Base-by-base conservation (phyloP, 2,329 filamentous ascomycete genomes). In the Arthroderma sp. region DNA sequence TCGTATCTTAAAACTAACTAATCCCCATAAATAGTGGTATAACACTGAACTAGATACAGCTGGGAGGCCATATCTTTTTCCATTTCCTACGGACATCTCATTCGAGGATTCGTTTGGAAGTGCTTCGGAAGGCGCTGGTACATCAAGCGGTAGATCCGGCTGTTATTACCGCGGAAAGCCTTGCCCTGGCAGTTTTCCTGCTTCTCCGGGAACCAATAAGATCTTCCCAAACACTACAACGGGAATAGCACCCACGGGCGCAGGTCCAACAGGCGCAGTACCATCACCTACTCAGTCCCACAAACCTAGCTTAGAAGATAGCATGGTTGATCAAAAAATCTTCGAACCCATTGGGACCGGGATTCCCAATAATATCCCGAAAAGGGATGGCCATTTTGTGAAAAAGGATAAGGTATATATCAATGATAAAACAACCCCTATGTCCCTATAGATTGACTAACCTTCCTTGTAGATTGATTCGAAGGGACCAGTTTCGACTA, bases 331-430 rank as follows among this genome's bases (percentile, higher is more conserved):
- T 32, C 65, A 69, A 49, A 58, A 70, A 51, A 57, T 67, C 10
- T 70, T 70, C 50, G 43, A 59, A 33, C 65, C 67, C 4, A 54
- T 70, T 40, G 59, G 59, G 27, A 60, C 61, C 39, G 62, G 58
- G 15, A 57, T 66, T 32, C 66, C 66, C 3, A 45, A 51, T 7
- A 66, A 57, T 30, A 66, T 70, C 44, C 48, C 54, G 30, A 51
- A 57, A 34, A 60, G 65, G 33, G 39, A 59, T 40, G 66, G 68
- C 41, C 68, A 70, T 50, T 67, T 66, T 8, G 60, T 70, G 15
- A 53, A 58, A 6, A 66, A 61, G 31, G 48, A 62, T 68, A 55
- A 55, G 65, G 52, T n/a, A 15, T 37, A 29, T 4, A 22, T 22
- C 15, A 22, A 22, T 22, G 15, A 22, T 22, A 22, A 22, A 22